phyloP scores from a whole-genome alignment of 352 stramenopile genomes.

The Phytopythium montanum region DNA sequence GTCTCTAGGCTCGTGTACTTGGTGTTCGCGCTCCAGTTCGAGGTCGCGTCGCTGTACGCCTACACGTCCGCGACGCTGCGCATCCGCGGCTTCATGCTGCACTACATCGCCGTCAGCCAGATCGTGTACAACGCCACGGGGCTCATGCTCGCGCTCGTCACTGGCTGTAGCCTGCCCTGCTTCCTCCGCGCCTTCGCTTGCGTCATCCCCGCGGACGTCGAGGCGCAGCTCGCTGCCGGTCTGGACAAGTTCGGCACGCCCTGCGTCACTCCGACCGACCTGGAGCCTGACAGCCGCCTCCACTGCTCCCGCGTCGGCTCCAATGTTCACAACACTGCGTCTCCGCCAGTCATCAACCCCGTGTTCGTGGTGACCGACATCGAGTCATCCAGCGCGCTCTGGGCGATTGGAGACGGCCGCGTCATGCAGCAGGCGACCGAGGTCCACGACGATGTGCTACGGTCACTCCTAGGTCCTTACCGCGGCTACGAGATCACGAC shows the following conservation, averaged over 20 bases:
- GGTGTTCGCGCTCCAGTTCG: constrained; percentile 40
- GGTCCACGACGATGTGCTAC: constrained; percentile 40
- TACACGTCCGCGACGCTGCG: constrained; percentile 12
- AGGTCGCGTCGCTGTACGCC: constrained; percentile 25
- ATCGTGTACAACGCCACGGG: constrained; percentile 40
- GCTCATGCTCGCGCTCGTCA: constrained; percentile 32
- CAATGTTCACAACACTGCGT: constrained; percentile 1
- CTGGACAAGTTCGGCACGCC: constrained; percentile 19
- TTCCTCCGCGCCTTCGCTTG: constrained; percentile 31
- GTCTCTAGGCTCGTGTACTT: constrained; percentile 26
- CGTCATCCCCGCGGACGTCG: constrained; percentile 40
- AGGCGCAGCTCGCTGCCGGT: constrained; percentile 30
- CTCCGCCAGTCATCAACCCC: constrained; percentile 15
- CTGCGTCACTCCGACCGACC: constrained; percentile 9
- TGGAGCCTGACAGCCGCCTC: background rate
- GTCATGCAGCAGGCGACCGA: constrained; percentile 42
- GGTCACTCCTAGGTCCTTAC: constrained; percentile 30
- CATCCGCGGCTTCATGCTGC: constrained; percentile 16
- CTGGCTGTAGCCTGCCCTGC: constrained; percentile 47
- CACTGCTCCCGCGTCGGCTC: background rate
- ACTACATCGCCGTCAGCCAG: constrained; percentile 36
- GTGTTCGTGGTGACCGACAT: constrained; percentile 40
- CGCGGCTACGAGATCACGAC: constrained; percentile 77
- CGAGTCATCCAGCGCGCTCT: constrained; percentile 30
- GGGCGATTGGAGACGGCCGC: constrained; percentile 29